These are phyloP conservation scores for Eucalyptus sp. DNA, from an alignment of 345 rosid species.

Conservation along the genomic window DNA sequence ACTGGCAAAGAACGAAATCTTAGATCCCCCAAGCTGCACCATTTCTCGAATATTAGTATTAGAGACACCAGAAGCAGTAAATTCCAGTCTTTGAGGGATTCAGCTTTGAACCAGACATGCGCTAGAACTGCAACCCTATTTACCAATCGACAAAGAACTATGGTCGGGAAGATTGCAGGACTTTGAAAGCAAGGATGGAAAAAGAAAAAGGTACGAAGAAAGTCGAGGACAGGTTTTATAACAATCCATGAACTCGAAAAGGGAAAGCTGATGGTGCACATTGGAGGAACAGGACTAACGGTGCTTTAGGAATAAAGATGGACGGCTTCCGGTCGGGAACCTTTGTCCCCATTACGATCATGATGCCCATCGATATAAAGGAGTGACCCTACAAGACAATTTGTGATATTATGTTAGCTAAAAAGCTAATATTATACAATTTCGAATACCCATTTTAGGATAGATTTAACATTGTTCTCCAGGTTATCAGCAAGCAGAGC, in stretches of 20 bases:
- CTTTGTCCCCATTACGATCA: not conserved
- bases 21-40: not conserved
- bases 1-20: not conserved
- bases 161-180: not conserved
- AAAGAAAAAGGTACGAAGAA: not conserved
- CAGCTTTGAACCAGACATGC: not conserved
- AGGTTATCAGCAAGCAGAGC: not conserved
- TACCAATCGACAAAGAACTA: not conserved
- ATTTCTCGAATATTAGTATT: not conserved
- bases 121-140: not conserved
- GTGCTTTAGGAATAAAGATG: not conserved
- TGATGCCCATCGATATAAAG: not conserved
- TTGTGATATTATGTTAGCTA: not conserved
- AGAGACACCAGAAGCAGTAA: not conserved
- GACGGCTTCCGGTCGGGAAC: not conserved
- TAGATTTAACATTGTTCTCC: not conserved
- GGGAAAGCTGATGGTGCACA: not conserved
- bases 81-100: not conserved
- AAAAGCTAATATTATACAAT: not conserved
- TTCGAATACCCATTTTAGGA: rapidly evolving
- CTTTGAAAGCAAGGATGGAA: not conserved
- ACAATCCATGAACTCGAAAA: not conserved
- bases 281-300: not conserved
- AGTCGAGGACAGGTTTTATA: not conserved
- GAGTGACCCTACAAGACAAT: not conserved